Base-by-base conservation (phyloP, 768 basidiomycete genomes). In the Trametes punicea region DNA sequence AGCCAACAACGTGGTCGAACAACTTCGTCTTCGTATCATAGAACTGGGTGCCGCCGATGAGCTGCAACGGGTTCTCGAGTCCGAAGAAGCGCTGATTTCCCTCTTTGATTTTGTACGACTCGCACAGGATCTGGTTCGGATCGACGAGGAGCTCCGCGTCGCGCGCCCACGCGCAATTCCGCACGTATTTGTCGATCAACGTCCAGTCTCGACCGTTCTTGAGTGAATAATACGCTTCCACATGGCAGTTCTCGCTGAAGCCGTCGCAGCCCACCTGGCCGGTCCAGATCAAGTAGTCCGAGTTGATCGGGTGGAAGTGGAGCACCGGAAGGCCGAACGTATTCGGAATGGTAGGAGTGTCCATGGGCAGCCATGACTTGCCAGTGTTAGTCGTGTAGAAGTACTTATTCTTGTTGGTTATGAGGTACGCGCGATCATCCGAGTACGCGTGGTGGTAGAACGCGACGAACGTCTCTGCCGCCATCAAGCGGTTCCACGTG, bases 1-100 rank as follows among this genome's bases (percentile, higher is more conserved):
- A 98, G 6, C 97, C 97, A 62, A 93, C 93, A 51, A 99, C 86
- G 39, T 84, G 77, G 42, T 91, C 82, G 65, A 98, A 99, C 20
- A 97, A 69, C 67, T 81, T 88, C 59, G 75, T 83, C 76, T 84
- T 88, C 59, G 78, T 82, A 44, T 61, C 61, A 67, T 84, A 98
- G 74, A 83, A 98, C 52, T 84, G 76, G 10, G 76, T 69, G 0
- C 97, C 96, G 11, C 83, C 81, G 23, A 95, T 79, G 40, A 98
- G 76, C 69, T 95, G 81, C 50, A 98, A 65, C 15, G 89, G 83
- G 65, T 90, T 91, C 27, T 70, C 69, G 51, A 62, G 56, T 38
- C 71, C 68, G 63, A 88, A 87, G 30, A 69, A 67, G 33, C 73
- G 74, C 73, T 98, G 97, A 23, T 77, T 78, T 2, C 94, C 96